Base-by-base conservation (phyloP, 1,284 basidiomycete species). In the Trichosporon asahii region DNA sequence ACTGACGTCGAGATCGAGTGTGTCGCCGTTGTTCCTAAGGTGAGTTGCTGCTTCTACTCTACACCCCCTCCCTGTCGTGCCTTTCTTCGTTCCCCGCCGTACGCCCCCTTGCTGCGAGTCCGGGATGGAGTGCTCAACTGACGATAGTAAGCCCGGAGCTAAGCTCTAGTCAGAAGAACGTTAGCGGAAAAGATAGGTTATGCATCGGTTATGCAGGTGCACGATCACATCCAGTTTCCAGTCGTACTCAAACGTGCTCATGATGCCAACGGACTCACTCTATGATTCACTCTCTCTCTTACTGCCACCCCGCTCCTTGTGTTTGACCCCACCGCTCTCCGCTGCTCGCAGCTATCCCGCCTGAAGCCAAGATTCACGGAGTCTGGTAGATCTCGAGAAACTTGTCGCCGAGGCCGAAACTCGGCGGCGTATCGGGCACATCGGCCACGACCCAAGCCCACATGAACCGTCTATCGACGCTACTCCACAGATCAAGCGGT, bases 1-100 rank as follows among this genome's bases (percentile, higher is more conserved):
- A 89, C 88, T 2, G 86, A 86, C 71, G 86, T 90, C 60, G 90
- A 90, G 76, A 89, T 88, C 72, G 90, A 90, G 76, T 89, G 57
- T 63, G 29, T 61, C 29, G 57, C 57, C 18, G 57, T 61, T 15
- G 57, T 61, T n/a, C 57, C 57, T 27, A 61, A 61, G 57, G 57
- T 61, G 27, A 61, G 57, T 61, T n/a, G n/a, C n/a, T n/a, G n/a
- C n/a, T n/a, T n/a, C n/a, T n/a, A n/a, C n/a, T n/a, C n/a, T n/a
- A n/a, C n/a, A n/a, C n/a, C 55, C 29, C 29, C 6, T 33, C 35
- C 35, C 35, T 14, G 11, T 37, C 35, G 6, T 37, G 35, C 2
- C 31, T 14, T 12, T 3, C 9, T 3, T 14, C 35, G 35, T 37
- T 37, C 35, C 35, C 35, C 35, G 35, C 14, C 31, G 35, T 37